Percentiles rank a stretch among this genome's conserved stretches.
Conservation (phyloP, 2,329 filamentous ascomycete species). For the Tolypocladium cylindrosporum region DNA sequence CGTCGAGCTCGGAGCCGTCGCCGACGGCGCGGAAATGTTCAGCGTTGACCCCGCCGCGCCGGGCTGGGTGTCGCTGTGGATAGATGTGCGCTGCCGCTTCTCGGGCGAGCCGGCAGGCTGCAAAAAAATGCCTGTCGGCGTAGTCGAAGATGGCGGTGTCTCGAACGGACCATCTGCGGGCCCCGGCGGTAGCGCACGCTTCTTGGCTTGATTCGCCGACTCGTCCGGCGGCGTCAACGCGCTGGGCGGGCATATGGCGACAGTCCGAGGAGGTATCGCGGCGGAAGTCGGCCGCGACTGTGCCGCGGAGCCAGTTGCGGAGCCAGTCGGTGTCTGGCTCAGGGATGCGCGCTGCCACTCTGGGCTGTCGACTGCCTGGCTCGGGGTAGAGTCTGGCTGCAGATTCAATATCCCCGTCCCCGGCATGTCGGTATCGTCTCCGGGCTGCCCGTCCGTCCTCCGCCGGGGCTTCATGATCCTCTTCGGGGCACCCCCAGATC, state of each 20-base stretch:
- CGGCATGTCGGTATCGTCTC: conserved; percentile 37
- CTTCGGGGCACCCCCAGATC: conserved; percentile 49
- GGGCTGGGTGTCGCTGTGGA: conserved; percentile 8
- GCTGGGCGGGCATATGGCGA: conserved; percentile 25
- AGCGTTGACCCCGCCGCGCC: background rate
- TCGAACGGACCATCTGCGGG: conserved; percentile 9
- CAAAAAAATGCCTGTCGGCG: conserved; percentile 20
- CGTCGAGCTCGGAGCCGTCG: background rate
- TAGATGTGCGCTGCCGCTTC: conserved; percentile 23
- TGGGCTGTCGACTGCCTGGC: conserved; percentile 14
- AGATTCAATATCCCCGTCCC: conserved; percentile 37
- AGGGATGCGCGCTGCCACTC: conserved; percentile 14
- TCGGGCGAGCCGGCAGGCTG: conserved; percentile 20
- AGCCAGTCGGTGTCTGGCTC: conserved; percentile 17
- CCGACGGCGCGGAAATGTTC: background rate
- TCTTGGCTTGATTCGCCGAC: conserved; percentile 30
- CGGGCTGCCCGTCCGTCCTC: conserved; percentile 33
- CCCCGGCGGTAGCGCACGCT: conserved; percentile 24
- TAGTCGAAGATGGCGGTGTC: conserved; percentile 14
- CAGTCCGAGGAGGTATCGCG: conserved; percentile 27
- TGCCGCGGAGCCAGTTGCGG: conserved; percentile 11
- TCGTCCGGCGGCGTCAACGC: conserved; percentile 49
- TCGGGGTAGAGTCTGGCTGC: conserved; percentile 22
- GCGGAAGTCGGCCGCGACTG: conserved; percentile 19
- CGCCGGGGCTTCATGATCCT: conserved; percentile 46